Conservation (phyloP, 2,329 filamentous ascomycete genomes). For the Cytospora piceicola region DNA sequence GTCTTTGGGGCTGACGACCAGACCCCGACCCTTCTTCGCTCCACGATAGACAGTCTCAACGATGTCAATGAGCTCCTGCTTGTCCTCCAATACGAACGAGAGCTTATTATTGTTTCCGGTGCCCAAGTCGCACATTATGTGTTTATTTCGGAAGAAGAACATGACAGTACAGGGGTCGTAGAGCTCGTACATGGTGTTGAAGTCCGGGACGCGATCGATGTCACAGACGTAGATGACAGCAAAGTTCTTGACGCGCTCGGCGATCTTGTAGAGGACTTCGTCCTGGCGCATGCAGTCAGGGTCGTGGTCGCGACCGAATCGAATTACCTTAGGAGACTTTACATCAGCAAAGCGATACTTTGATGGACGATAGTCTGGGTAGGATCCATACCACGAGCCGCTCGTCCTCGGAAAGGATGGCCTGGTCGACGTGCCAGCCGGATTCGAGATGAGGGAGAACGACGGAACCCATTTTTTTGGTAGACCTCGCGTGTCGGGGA, state of each 20-base stretch:
- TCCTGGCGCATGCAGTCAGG: constrained; percentile 77
- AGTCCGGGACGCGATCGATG: constrained; percentile 86
- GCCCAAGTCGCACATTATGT: constrained; percentile 98
- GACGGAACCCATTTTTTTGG: constrained; percentile 70
- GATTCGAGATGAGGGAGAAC: constrained; percentile 88
- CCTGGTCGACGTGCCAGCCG: constrained; percentile 98
- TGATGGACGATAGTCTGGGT: constrained; percentile 35
- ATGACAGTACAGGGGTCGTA: constrained; percentile 87
- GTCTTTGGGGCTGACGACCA: constrained; percentile 95
- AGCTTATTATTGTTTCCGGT: constrained; percentile 99
- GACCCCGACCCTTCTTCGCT: constrained; percentile 96
- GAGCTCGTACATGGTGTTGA: constrained; percentile 88
- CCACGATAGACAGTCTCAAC: constrained; percentile 97
- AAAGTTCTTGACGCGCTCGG: constrained; percentile 92
- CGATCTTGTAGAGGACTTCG: constrained; percentile 92
- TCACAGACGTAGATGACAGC: constrained; percentile 93
- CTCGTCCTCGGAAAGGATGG: constrained; percentile 64
- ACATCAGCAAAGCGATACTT: constrained; percentile 52
- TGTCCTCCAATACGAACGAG: constrained; percentile 95
- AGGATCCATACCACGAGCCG: neutral
- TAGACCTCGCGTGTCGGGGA: neutral
- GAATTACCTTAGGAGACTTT: constrained; percentile 89
- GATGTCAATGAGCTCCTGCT: constrained; percentile 98
- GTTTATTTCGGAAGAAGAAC: constrained; percentile 93
- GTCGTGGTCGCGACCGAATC: constrained; percentile 87